These are phyloP conservation scores for Gaertneriomyces semiglobifer DNA, from an alignment of 192 early-diverging fungal genomes.

Conservation along the genomic window DNA sequence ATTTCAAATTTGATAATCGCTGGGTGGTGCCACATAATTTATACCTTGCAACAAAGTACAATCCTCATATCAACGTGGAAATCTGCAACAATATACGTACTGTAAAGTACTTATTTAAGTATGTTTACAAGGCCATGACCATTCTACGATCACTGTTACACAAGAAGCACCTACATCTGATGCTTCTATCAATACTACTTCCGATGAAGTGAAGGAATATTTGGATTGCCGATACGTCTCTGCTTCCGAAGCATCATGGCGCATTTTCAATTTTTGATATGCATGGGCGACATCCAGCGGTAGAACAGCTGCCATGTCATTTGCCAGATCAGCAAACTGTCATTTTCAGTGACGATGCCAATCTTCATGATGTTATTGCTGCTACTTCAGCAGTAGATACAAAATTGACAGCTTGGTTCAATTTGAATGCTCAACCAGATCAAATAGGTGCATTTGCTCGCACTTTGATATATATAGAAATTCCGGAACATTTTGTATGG, in stretches of 20 bases:
- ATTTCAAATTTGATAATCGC: background rate
- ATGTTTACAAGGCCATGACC: conserved; percentile 7
- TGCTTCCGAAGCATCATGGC: background rate
- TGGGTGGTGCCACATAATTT: conserved; percentile 7
- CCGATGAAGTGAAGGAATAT: background rate
- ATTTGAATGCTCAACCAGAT: background rate
- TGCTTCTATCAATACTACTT: background rate
- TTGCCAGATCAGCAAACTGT: conserved; percentile 1
- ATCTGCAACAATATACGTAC: background rate
- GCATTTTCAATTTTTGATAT: background rate
- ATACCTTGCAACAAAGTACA: background rate
- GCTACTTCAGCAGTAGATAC: background rate
- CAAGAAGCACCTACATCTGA: background rate
- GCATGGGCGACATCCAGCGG: background rate
- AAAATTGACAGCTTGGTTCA: background rate
- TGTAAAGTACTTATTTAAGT: conserved; percentile 3
- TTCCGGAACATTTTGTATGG: background rate
- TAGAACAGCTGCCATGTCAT: background rate
- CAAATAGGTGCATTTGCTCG: background rate
- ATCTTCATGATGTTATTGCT: background rate
- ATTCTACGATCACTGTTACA: background rate
- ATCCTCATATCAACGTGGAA: conserved; percentile 7
- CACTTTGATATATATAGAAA: background rate
- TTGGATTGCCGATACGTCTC: background rate
- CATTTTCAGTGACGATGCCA: background rate